Conservation (phyloP, 768 basidiomycete species). For the Leucocoprinus birnbaumii region DNA sequence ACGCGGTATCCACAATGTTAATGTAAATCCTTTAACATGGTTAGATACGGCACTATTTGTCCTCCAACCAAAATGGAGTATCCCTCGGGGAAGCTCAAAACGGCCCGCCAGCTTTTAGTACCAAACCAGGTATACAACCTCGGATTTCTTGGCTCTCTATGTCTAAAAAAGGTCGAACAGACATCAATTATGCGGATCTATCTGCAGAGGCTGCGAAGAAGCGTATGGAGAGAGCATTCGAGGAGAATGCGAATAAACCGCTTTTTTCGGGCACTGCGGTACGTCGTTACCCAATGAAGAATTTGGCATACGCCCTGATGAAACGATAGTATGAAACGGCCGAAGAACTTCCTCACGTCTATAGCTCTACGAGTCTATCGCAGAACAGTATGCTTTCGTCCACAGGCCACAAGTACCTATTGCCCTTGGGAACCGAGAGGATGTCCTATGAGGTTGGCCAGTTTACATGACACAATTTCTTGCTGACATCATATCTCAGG, state of each 20-base stretch:
- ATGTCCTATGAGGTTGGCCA: conserved; percentile 58
- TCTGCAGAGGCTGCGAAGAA: conserved; percentile 40
- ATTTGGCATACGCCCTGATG: not conserved
- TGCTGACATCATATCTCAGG: conserved; percentile 36
- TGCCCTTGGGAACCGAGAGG: conserved; percentile 82
- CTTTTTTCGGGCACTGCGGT: conserved; percentile 55
- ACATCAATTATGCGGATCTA: not conserved
- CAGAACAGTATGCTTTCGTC: conserved; percentile 69
- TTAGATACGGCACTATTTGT: conserved; percentile 9
- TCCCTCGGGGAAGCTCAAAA: not conserved
- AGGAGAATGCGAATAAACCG: conserved; percentile 62
- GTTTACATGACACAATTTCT: not conserved
- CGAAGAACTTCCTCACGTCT: conserved; percentile 84
- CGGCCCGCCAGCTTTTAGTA: not conserved
- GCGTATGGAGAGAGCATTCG: conserved; percentile 60
- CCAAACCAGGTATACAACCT: not conserved
- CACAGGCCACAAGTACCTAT: conserved; percentile 70
- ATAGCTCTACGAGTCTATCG: conserved; percentile 57
- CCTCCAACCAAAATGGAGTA: not conserved
- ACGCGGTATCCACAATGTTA: no score
- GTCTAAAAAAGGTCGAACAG: not conserved
- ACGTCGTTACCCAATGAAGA: not conserved
- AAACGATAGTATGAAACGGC: conserved; percentile 43
- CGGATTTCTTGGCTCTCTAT: not conserved
- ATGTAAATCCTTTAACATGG: no score